Evolutionary conservation across 495 filamentous ascomycete genomes (phyloP).

Genomic region (Aspergillus sparsus): DNA sequence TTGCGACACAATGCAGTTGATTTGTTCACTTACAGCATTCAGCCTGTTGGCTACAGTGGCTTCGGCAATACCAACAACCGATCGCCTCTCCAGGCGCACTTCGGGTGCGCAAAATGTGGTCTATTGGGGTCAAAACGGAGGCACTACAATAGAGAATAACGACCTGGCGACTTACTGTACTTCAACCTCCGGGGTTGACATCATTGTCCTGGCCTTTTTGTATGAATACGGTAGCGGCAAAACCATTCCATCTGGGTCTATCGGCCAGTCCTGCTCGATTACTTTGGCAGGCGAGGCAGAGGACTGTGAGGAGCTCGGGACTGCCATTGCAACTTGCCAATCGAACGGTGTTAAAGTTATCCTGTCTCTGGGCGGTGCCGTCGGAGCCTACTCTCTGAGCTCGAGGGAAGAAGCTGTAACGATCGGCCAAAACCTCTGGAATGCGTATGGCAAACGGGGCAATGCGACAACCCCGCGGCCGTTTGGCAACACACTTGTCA

Average conservation of each 20-base stretch:
- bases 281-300: background rate
- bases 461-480: background rate
- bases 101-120: background rate
- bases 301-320: background rate
- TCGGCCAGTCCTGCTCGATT: background rate
- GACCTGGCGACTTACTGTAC: background rate
- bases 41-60: too few species aligned
- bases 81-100: background rate
- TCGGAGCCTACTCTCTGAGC: background rate
- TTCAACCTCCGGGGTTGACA: background rate
- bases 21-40: too few species aligned
- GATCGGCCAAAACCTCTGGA: background rate
- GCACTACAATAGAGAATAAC: background rate
- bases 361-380: background rate
- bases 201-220: background rate
- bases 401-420: background rate
- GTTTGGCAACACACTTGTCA: background rate
- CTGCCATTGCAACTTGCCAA: background rate
- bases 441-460: background rate
- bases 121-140: constrained; percentile 2
- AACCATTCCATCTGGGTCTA: background rate
- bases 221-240: background rate
- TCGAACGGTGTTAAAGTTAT: background rate
- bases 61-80: too few species aligned
- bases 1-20: too few species aligned